Evolutionary conservation across 495 filamentous ascomycete genomes (phyloP).

Genomic region (Acidiella bohemica): DNA sequence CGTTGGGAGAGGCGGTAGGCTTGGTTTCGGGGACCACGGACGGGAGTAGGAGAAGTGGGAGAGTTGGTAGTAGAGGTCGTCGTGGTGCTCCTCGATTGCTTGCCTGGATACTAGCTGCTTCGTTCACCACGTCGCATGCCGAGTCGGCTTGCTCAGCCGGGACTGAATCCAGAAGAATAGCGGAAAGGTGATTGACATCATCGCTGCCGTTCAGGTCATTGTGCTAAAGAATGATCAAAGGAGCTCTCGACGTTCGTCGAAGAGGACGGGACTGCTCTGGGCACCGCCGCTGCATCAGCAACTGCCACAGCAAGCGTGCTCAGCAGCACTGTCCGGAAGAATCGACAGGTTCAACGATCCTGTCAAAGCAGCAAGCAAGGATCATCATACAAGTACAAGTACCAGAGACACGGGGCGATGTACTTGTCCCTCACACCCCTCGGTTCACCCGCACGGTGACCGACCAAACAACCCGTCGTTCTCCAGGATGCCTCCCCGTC

Average conservation of each 20-base stretch:
- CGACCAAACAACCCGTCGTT: neutral
- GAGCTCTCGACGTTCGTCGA: conserved; percentile 27
- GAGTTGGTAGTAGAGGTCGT: conserved; percentile 29
- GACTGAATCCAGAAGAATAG: conserved; percentile 31
- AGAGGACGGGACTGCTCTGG: neutral
- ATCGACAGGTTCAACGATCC: too few species aligned
- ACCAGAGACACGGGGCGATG: neutral
- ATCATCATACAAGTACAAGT: too few species aligned
- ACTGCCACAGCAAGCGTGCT: neutral
- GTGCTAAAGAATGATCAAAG: conserved; percentile 34
- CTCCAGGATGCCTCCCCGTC: too few species aligned
- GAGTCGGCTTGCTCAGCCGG: conserved; percentile 22
- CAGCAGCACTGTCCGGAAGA: too few species aligned
- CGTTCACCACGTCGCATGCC: conserved; percentile 32
- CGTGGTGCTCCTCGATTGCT: conserved; percentile 26
- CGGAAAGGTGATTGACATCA: conserved; percentile 34
- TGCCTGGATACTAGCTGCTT: conserved; percentile 29
- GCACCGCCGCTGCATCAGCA: neutral
- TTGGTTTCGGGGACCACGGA: conserved; percentile 23
- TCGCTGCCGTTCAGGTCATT: conserved; percentile 38
- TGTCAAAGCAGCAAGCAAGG: too few species aligned
- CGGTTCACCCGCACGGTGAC: neutral
- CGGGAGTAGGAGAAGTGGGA: conserved; percentile 30
- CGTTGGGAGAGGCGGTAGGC: conserved; percentile 28
- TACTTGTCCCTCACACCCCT: neutral